Evolutionary conservation across 2,329 filamentous ascomycete genomes (phyloP), one percentile per base, ranked within the genome.

Genomic region (Fusarium penzigii): DNA sequence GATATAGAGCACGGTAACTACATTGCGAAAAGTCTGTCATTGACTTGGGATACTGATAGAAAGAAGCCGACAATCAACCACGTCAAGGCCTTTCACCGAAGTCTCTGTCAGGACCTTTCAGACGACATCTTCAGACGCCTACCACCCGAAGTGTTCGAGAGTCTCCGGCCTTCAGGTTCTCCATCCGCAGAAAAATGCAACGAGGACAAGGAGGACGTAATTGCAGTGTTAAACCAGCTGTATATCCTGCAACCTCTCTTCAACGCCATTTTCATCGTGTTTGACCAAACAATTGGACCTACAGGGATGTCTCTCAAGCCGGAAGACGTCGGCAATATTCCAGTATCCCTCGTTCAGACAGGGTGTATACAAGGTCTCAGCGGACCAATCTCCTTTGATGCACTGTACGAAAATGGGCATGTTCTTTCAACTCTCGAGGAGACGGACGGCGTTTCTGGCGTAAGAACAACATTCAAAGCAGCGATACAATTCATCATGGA

Each of bases 231-330:
- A 2, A 29, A 3, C 17, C 38, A 11, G 11, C 29, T 14, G 20
- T 46, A 46, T 29, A 40, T 46, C 38, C 10, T 46, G n/a, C 38
- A 46, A 4, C 44, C 44, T 29, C 44, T 46, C 38, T 40, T 46
- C 25, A 46, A 40, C 29, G 44, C 25, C n/a, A 16, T 46, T 25
- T 46, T 46, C 11, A 46, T 46, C 13, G 38, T 40, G 10, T 29
- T 46, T 10, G 38, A 46, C 17, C 38, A 46, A 46, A 46, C n/a
- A 40, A n/a, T 29, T 9, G 44, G 44, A 17, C 44, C 44, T 16
- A 40, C 36, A n/a, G 36, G 40, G 17, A 38, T 36, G 7, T 25
- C 44, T 46, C 32, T 46, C 17, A 40, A 17, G 32, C 7, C 38
- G 5, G 5, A 46, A 7, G 38, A 46, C n/a, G 32, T 46, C 11